Evolutionary conservation across 1,139 yeast genomes (phyloP).

Genomic region (Scheffersomyces titani): DNA sequence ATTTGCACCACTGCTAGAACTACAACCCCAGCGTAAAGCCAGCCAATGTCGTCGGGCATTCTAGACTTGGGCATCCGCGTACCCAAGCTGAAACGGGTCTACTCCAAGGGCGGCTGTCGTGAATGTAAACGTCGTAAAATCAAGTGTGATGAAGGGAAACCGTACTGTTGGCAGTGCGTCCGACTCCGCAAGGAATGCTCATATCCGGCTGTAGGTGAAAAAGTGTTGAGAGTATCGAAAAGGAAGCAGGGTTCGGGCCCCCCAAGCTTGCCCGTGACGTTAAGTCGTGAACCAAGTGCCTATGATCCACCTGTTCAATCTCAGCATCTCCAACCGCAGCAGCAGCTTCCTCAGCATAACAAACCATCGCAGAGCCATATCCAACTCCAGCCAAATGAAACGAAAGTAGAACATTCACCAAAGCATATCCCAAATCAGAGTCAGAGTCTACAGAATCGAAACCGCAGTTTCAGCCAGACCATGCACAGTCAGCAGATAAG

Average conservation of each 20-base stretch:
- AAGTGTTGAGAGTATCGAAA: slow-evolving; percentile 16
- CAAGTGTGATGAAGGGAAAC: slow-evolving; percentile 27
- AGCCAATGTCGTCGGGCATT: slow-evolving; percentile 14
- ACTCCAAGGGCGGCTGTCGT: slow-evolving; percentile 27
- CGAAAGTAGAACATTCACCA: background rate
- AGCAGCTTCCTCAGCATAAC: too few relatives aligned
- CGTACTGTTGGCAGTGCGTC: slow-evolving; percentile 27
- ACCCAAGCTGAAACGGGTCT: slow-evolving; percentile 17
- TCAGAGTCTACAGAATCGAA: background rate
- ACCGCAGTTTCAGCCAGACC: background rate
- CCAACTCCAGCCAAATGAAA: background rate
- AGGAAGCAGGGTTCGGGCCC: slow-evolving; percentile 1
- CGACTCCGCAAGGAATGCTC: slow-evolving; percentile 22
- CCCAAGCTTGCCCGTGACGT: background rate
- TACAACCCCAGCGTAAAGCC: background rate
- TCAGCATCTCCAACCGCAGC: too few relatives aligned
- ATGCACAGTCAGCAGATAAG: background rate
- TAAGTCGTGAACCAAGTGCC: background rate
- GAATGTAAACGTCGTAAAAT: slow-evolving; percentile 30
- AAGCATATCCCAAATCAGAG: background rate
- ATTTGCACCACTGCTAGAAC: background rate
- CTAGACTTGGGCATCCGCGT: slow-evolving; percentile 12
- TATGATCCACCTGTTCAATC: background rate
- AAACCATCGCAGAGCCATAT: background rate
- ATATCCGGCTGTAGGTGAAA: slow-evolving; percentile 20